Conservation (phyloP, 139 green algal species). For the Haematococcus sp. region DNA sequence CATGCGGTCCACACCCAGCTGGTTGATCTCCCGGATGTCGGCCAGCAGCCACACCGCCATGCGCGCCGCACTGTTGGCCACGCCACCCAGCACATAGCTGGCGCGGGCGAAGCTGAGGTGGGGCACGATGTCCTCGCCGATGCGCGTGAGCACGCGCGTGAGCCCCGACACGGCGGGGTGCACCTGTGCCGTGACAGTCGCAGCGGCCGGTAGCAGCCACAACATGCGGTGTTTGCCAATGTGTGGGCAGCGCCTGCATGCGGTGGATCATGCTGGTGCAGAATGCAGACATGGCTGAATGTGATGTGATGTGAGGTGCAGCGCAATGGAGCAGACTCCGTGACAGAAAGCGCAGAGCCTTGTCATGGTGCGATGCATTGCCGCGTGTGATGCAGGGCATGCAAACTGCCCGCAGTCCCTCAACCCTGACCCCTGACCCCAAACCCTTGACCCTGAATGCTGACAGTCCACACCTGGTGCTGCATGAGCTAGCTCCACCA, state of each 20-base stretch:
- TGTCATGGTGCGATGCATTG: no score
- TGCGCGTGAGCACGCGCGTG: conserved; percentile 15
- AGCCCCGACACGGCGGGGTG: conserved; percentile 15
- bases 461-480: background rate
- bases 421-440: no score
- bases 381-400: no score
- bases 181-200: conserved; percentile 5
- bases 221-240: background rate
- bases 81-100: conserved; percentile 54
- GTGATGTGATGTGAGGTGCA: no score
- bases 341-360: no score
- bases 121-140: conserved; percentile 52
- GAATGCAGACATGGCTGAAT: no score
- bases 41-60: conserved; percentile 61
- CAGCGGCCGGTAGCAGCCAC: background rate
- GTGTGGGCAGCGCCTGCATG: conserved; percentile 1
- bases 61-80: conserved; percentile 45
- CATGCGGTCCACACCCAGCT: conserved; percentile 59
- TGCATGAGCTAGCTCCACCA: conserved; percentile 5
- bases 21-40: conserved; percentile 52
- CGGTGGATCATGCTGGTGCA: no score
- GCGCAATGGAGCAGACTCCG: no score
- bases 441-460: no score
- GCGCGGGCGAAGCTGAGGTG: conserved; percentile 24
- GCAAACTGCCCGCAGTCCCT: background rate